phyloP scores from a whole-genome alignment of 2,329 filamentous ascomycete genomes.

The Apiospora kogelbergensis region DNA sequence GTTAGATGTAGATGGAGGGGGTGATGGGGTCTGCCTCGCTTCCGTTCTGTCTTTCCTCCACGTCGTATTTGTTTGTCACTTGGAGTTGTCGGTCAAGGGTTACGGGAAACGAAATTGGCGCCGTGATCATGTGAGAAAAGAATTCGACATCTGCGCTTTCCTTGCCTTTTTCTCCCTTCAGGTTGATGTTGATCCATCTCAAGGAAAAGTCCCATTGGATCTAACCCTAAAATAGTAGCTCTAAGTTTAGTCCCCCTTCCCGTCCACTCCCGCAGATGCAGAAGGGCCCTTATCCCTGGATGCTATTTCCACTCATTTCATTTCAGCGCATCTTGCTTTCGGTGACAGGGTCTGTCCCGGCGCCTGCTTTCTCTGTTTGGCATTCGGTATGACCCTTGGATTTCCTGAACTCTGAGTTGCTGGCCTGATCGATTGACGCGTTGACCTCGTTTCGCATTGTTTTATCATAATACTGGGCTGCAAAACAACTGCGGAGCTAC shows the following conservation, averaged over 20 bases:
- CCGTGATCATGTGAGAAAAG: neutral
- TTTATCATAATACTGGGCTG: neutral
- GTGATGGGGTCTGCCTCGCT: neutral
- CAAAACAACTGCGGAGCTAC: too few relatives aligned
- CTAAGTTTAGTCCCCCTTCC: neutral
- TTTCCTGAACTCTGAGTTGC: neutral
- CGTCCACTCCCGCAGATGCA: neutral
- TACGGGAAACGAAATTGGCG: neutral
- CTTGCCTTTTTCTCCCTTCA: conserved; percentile 2
- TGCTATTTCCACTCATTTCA: neutral
- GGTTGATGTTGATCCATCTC: neutral
- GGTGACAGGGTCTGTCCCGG: too few relatives aligned
- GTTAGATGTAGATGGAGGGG: too few relatives aligned
- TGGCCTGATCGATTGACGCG: neutral
- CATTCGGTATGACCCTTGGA: too few relatives aligned
- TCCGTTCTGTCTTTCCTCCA: neutral
- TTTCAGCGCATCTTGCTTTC: neutral
- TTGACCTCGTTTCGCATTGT: neutral
- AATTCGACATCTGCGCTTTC: neutral
- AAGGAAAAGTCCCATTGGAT: neutral
- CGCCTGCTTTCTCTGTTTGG: too few relatives aligned
- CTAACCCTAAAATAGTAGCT: neutral
- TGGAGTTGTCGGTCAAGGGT: neutral
- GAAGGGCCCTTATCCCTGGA: neutral
- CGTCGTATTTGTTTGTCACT: neutral